A percentile compares a stretch with the other conserved stretches of the same genome.
Evolutionary conservation across 2,329 filamentous ascomycete genomes (phyloP).

Genomic region (Exophiala mesophila): DNA sequence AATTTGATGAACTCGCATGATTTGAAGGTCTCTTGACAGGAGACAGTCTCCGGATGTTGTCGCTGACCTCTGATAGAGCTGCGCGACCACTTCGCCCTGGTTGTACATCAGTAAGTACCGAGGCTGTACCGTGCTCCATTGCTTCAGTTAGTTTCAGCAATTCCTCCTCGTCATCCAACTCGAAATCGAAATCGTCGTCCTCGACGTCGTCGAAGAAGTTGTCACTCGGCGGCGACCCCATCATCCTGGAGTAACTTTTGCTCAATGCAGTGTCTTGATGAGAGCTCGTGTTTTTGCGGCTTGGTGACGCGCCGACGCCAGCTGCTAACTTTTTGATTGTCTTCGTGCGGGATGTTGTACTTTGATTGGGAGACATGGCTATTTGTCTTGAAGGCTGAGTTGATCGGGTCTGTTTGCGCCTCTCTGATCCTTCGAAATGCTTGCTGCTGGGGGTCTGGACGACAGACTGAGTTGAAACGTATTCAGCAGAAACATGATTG

Average conservation of each 20-base stretch:
- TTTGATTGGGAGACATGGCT: too few species aligned
- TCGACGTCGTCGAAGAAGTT: slow-evolving; percentile 24
- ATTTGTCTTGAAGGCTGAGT: background rate
- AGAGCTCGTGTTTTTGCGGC: background rate
- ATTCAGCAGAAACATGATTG: slow-evolving; percentile 1
- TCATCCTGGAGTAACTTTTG: slow-evolving; percentile 34
- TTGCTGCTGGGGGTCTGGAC: slow-evolving; percentile 13
- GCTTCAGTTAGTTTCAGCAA: slow-evolving; percentile 41
- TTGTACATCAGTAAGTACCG: background rate
- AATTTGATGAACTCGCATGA: slow-evolving; percentile 22
- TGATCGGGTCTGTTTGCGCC: background rate
- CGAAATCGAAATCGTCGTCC: slow-evolving; percentile 39
- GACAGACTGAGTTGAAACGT: slow-evolving; percentile 17
- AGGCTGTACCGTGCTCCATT: slow-evolving; percentile 29
- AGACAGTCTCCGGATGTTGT: slow-evolving; percentile 31
- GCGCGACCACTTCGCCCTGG: slow-evolving; percentile 5
- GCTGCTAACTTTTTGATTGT: background rate
- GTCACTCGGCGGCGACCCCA: slow-evolving; percentile 35
- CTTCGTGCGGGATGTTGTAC: too few species aligned
- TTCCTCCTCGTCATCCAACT: slow-evolving; percentile 40
- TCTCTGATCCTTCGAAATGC: background rate
- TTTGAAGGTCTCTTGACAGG: slow-evolving; percentile 6
- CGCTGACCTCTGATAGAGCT: slow-evolving; percentile 21
- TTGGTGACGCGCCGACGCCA: background rate
- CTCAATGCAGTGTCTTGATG: background rate